Base-by-base conservation (phyloP, 2,329 filamentous ascomycete genomes). In the Rutstroemia sp. region DNA sequence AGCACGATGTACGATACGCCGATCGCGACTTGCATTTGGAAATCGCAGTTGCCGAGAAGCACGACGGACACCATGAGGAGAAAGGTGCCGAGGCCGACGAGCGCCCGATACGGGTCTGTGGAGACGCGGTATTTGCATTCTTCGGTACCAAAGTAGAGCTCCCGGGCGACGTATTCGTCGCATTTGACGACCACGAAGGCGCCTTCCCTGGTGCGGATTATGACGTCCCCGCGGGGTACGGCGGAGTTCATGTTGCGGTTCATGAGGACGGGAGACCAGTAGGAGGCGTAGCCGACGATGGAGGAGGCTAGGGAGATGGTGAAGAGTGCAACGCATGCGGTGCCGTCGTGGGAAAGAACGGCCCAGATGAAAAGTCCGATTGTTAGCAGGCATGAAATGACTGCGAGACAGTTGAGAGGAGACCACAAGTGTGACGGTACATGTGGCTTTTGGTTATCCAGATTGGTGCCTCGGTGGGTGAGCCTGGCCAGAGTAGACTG, bases 21-120 rank as follows among this genome's bases (percentile, higher is more conserved):
- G 58, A 85, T 79, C 10, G 81, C 77, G 9, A 80, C 75, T 67
- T 86, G 82, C 59, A 79, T 78, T 46, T 75, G 74, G 74, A 81
- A 84, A n/a, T 75, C 75, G 67, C 80, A 82, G 65, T 85, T 85
- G 1, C 81, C 82, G 37, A 86, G 69, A 14, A 84, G 70, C 12
- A 86, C 79, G 10, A 86, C 80, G 1, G 78, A 76, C 3, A 80
- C 65, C 82, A 86, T 86, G 46, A 86, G 75, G 25, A 85, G 61
- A 8, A 81, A 75, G 8, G 82, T 86, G 37, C 79, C 81, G 2
- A 78, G 44, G 0, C 76, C 81, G 70, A 85, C 82, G 7, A 83
- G 74, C 0, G 73, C 66, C 19, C 78, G 75, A 65, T 83, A 82
- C 1, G 62, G n/a, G 65, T 70, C 51, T 3, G 58, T 27, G 69